phyloP scores from a whole-genome alignment of 345 rosid genomes.

The Eucalyptus dawsonii region DNA sequence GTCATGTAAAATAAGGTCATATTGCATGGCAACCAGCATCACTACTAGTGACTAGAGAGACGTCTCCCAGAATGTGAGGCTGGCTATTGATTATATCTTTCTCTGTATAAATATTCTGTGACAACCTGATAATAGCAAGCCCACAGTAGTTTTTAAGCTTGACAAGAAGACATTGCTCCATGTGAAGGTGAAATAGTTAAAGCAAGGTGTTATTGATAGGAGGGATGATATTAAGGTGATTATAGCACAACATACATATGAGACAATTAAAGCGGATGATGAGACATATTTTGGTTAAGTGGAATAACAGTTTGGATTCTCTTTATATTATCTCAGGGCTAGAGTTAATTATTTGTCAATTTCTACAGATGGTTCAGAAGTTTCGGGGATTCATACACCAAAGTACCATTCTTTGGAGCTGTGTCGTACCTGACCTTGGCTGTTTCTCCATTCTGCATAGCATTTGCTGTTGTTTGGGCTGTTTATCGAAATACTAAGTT shows the following conservation, averaged over 20 bases:
- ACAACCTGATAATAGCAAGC: background rate
- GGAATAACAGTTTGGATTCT: background rate
- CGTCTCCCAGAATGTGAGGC: background rate
- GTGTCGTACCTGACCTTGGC: conserved; percentile 77
- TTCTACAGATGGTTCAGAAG: conserved; percentile 70
- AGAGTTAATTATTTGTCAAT: background rate
- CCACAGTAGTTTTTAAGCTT: background rate
- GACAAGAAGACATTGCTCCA: background rate
- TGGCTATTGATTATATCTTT: background rate
- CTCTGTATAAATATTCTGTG: background rate
- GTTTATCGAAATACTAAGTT: conserved; percentile 44
- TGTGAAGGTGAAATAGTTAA: background rate
- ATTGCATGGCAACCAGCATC: background rate
- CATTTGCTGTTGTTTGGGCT: conserved; percentile 90
- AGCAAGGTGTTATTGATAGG: background rate
- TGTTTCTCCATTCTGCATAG: conserved; percentile 86
- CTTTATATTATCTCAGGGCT: background rate
- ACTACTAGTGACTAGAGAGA: background rate
- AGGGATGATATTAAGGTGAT: background rate
- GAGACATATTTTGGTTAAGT: background rate
- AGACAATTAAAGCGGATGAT: background rate
- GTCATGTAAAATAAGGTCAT: background rate
- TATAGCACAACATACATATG: background rate
- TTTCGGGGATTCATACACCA: conserved; percentile 51
- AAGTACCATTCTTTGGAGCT: conserved; percentile 86